phyloP scores from a whole-genome alignment of 441 rosid species.

The Erodium trifolium region DNA sequence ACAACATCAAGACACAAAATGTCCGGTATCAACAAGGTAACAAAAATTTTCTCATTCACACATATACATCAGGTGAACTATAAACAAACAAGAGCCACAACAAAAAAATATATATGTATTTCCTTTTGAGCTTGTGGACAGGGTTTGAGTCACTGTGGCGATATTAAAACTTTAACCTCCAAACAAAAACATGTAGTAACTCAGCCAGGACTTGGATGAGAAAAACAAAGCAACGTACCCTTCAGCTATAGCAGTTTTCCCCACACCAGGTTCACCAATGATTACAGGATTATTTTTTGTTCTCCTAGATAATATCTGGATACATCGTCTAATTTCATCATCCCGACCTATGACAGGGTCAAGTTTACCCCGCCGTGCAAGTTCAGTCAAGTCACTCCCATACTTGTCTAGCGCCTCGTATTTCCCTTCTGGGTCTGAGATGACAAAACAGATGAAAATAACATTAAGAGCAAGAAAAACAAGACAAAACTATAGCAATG shows the following conservation, averaged over 20 bases:
- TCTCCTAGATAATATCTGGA: constrained; percentile 85
- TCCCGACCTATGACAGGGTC: constrained; percentile 99
- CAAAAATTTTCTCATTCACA: not conserved
- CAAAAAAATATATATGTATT: constrained; percentile 34
- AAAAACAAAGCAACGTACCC: constrained; percentile 39
- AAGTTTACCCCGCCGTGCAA: constrained; percentile 83
- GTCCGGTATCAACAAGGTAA: not conserved
- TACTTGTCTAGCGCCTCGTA: constrained; percentile 92
- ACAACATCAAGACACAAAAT: not conserved
- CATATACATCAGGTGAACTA: not conserved
- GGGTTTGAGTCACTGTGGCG: too few species aligned
- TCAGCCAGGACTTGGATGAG: not conserved
- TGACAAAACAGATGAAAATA: constrained; percentile 8
- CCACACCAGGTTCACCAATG: constrained; percentile 99
- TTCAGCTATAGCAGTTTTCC: constrained; percentile 98
- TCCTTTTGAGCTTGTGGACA: too few species aligned
- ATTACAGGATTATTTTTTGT: constrained; percentile 96
- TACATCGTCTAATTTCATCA: constrained; percentile 74
- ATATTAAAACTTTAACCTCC: too few species aligned
- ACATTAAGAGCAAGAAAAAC: not conserved
- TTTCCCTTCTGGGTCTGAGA: constrained; percentile 93
- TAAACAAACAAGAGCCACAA: constrained; percentile 31
- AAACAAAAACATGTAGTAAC: not conserved
- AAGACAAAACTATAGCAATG: not conserved
- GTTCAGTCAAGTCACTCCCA: constrained; percentile 93